A percentile compares a stretch with the other conserved stretches of the same genome.
phyloP scores from a whole-genome alignment of 768 basidiomycete species.

The Sporobolomyces roseus region DNA sequence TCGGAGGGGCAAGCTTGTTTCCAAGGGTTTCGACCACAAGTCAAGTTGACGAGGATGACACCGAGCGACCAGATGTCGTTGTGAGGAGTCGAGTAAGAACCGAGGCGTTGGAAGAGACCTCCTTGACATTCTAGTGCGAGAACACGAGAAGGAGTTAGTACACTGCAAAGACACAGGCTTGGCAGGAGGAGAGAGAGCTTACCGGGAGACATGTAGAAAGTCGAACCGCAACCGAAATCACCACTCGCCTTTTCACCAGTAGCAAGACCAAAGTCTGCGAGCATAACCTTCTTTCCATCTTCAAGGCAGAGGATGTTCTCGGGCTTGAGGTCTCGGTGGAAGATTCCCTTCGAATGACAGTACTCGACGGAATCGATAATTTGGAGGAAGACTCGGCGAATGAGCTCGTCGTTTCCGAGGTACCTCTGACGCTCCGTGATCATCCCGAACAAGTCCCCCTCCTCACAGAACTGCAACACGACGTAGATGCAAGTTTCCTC shows the following conservation, averaged over 20 bases:
- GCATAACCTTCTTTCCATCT: slow-evolving; percentile 64
- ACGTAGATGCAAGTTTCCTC: slow-evolving; percentile 65
- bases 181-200: slow-evolving; percentile 23
- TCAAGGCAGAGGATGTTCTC: slow-evolving; percentile 81
- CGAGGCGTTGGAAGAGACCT: slow-evolving; percentile 53
- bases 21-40: slow-evolving; percentile 76
- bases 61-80: slow-evolving; percentile 98
- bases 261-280: slow-evolving; percentile 92
- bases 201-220: slow-evolving; percentile 96
- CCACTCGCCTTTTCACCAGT: slow-evolving; percentile 78
- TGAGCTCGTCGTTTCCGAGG: slow-evolving; percentile 70
- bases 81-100: slow-evolving; percentile 65
- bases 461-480: slow-evolving; percentile 85
- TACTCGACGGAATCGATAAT: slow-evolving; percentile 89
- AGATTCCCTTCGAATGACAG: slow-evolving; percentile 85
- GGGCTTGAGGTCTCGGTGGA: slow-evolving; percentile 95
- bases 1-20: slow-evolving; percentile 61
- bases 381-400: slow-evolving; percentile 86
- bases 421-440: slow-evolving; percentile 57
- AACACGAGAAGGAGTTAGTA: slow-evolving; percentile 22
- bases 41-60: slow-evolving; percentile 71
- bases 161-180: neutral
- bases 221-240: slow-evolving; percentile 91
- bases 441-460: slow-evolving; percentile 88
- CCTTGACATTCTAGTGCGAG: slow-evolving; percentile 54